Base-by-base conservation (phyloP, 345 rosid species). In the Moringa oleifera region DNA sequence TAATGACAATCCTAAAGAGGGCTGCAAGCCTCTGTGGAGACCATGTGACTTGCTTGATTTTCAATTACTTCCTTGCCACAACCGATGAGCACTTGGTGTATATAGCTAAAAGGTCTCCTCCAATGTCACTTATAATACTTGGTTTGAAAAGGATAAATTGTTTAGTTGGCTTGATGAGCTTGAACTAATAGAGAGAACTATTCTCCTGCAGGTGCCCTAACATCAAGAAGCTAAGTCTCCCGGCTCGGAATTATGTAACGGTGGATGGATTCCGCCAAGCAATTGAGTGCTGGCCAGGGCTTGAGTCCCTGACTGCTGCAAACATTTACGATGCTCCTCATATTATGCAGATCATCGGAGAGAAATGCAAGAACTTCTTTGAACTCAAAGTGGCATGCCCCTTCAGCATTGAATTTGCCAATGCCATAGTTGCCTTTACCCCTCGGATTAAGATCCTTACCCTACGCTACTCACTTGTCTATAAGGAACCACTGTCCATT, bases 371-470 rank as follows among this genome's bases (percentile, higher is more conserved):
- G 46, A 59, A 59, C 54, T 61, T 59, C 20, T 52, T 25, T 11
- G 50, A 19, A 25, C 59, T 67, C 46, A 56, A 65, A 47, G 55
- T 56, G 7, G 56, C 59, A 47, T 19, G 28, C 46, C 58, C 59
- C 37, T 59, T 47, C 24, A 31, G 59, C 55, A 21, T 58, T 59
- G 64, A 59, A 2, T 58, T 59, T 13, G 64, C 64, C 19, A 53
- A 23, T 17, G 22, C 70, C 59, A 36, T 67, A 51, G 37, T 52
- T 23, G 20, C 41, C 17, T 36, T 37, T 53, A 20, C 59, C 53
- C 59, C n/a, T 0, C 47, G 41, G 15, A 64, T 67, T 50, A 67
- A 67, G 64, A 46, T 59, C 23, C 20, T 59, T 64, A 67, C 64
- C 18, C 45, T 59, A 13, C 58, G 60, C 9, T 53, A 47, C 21